phyloP scores from a whole-genome alignment of 108 stramenopile species.

The Nitzschia sp. region DNA sequence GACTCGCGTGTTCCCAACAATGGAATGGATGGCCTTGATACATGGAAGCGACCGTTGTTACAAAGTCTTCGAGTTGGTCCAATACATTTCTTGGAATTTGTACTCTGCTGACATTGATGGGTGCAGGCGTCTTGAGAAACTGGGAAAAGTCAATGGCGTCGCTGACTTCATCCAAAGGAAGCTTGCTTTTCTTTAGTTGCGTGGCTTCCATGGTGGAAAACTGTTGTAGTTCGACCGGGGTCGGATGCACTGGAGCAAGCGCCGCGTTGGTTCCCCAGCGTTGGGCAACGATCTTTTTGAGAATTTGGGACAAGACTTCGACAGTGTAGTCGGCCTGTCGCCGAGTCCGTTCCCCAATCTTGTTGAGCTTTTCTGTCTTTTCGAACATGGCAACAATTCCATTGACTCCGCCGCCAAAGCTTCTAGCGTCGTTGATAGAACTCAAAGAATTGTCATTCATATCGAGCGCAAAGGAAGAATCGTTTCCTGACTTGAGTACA shows the following conservation, averaged over 20 bases:
- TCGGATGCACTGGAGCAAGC: not conserved
- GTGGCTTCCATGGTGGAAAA: not conserved
- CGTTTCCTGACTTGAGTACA: not conserved
- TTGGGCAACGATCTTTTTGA: constrained; percentile 29
- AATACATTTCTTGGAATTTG: constrained; percentile 3
- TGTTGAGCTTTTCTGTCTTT: constrained; percentile 3
- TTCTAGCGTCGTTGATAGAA: not conserved
- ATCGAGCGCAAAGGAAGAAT: not conserved
- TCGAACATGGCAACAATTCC: constrained; percentile 2
- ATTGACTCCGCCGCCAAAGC: constrained; percentile 5
- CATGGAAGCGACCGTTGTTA: constrained; percentile 19
- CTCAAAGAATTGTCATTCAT: not conserved
- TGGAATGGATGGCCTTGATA: constrained; percentile 46
- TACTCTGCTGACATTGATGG: not conserved
- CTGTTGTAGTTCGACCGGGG: not conserved
- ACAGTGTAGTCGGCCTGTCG: constrained; percentile 29
- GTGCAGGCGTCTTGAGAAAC: not conserved
- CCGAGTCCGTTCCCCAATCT: not conserved
- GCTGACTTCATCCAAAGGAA: constrained; percentile 21
- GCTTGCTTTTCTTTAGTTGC: not conserved
- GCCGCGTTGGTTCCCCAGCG: not conserved
- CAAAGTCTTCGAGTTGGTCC: constrained; percentile 16
- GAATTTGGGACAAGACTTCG: constrained; percentile 18
- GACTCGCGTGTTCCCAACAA: constrained; percentile 46
- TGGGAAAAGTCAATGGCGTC: constrained; percentile 31